Conservation (phyloP, 2,329 filamentous ascomycete genomes). For the Zarea fungicola region DNA sequence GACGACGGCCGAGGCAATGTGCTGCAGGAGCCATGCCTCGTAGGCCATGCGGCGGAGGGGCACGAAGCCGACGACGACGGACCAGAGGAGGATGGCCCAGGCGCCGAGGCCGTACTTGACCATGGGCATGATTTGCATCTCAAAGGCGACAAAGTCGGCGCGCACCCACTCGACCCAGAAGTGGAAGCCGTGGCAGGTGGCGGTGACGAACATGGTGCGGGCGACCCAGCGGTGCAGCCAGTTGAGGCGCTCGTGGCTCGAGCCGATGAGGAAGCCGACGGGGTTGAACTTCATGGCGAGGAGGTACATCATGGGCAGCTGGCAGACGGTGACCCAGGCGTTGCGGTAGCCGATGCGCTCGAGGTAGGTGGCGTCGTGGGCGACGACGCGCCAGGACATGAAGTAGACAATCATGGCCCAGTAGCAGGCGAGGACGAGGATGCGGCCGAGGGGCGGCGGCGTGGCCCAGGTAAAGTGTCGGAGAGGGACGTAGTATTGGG, state of each 20-base stretch:
- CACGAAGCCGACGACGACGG: slow-evolving; percentile 55
- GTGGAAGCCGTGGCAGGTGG: slow-evolving; percentile 64
- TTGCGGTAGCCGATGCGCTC: slow-evolving; percentile 64
- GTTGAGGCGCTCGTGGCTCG: slow-evolving; percentile 64
- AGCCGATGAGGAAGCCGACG: slow-evolving; percentile 56
- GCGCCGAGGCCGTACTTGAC: slow-evolving; percentile 63
- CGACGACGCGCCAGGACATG: slow-evolving; percentile 45
- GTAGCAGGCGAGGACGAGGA: slow-evolving; percentile 49
- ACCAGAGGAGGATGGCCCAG: slow-evolving; percentile 63
- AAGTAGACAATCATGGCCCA: slow-evolving; percentile 56
- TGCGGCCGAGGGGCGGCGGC: slow-evolving; percentile 53
- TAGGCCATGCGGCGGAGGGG: slow-evolving; percentile 63
- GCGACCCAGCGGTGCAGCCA: slow-evolving; percentile 71
- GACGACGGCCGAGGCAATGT: slow-evolving; percentile 55
- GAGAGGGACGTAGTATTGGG: slow-evolving; percentile 45
- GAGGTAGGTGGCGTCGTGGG: slow-evolving; percentile 51
- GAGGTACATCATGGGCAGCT: slow-evolving; percentile 60
- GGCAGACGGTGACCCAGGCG: slow-evolving; percentile 60
- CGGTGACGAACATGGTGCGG: slow-evolving; percentile 62
- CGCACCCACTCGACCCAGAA: slow-evolving; percentile 61
- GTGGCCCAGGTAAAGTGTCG: slow-evolving; percentile 49
- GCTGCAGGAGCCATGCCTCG: slow-evolving; percentile 65
- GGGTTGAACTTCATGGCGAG: slow-evolving; percentile 55
- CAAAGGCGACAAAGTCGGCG: slow-evolving; percentile 52
- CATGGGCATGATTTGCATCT: slow-evolving; percentile 58